phyloP scores from a whole-genome alignment of 2,329 filamentous ascomycete genomes.

The Truncatella angustata region DNA sequence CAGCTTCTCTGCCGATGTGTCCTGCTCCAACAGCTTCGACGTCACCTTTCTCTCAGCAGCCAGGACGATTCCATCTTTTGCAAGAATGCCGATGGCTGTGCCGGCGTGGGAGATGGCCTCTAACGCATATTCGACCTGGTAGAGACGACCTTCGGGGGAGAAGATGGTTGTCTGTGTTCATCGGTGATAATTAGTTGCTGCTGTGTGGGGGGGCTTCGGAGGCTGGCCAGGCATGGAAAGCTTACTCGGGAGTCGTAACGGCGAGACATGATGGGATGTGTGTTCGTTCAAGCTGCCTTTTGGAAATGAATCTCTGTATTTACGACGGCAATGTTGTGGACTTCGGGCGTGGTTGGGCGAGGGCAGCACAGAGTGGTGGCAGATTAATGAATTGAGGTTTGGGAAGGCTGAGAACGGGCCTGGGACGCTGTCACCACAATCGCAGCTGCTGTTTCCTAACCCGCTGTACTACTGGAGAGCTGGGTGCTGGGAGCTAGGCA shows the following conservation, averaged over 20 bases:
- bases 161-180: constrained; percentile 88
- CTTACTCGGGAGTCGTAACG: constrained; percentile 95
- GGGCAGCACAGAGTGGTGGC: neutral
- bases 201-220: constrained; percentile 9
- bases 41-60: constrained; percentile 98
- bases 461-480: too few species aligned
- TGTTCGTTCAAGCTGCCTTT: neutral
- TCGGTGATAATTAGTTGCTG: constrained; percentile 18
- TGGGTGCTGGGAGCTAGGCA: constrained; percentile 12
- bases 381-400: neutral
- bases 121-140: constrained; percentile 98
- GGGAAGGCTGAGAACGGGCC: constrained; percentile 9
- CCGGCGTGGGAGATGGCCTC: constrained; percentile 98
- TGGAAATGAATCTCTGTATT: neutral
- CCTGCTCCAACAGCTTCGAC: constrained; percentile 97
- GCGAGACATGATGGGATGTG: constrained; percentile 70
- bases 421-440: neutral
- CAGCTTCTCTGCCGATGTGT: constrained; percentile 99
- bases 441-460: constrained; percentile 1
- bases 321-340: neutral
- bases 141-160: constrained; percentile 96
- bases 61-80: constrained; percentile 96
- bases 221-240: constrained; percentile 23
- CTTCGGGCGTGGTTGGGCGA: neutral
- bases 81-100: constrained; percentile 93